Evolutionary conservation across 768 basidiomycete species (phyloP).

Genomic region (Panaeolus papilionaceus): DNA sequence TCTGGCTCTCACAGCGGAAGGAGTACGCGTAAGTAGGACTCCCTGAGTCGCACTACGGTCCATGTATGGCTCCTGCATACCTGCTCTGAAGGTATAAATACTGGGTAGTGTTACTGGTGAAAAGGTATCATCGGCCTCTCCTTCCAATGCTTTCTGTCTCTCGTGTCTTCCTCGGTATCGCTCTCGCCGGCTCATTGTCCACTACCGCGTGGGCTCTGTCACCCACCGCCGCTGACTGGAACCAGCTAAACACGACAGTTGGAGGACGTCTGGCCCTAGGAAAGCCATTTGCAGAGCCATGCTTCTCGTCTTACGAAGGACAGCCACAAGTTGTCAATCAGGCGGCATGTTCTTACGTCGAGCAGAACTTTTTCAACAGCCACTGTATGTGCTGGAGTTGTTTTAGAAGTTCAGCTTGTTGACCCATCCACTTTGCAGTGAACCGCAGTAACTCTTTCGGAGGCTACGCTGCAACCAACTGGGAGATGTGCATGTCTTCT

Average conservation of each 20-base stretch:
- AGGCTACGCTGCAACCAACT: conserved; percentile 26
- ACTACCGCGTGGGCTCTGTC: background rate
- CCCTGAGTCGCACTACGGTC: too few relatives aligned
- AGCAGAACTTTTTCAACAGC: conserved; percentile 24
- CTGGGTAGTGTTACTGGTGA: background rate
- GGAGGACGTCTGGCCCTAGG: conserved; percentile 22
- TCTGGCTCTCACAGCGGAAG: too few relatives aligned
- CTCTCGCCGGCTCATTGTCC: background rate
- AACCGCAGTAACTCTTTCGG: conserved; percentile 20
- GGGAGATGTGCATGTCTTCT: conserved; percentile 29
- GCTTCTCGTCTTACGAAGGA: conserved; percentile 22
- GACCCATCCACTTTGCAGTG: conserved; percentile 3
- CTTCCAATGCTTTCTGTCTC: background rate
- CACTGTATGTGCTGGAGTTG: conserved; percentile 19
- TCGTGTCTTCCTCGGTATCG: background rate
- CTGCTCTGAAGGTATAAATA: background rate
- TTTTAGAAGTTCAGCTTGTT: background rate
- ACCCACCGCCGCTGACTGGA: conserved; percentile 6
- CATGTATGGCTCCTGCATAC: too few relatives aligned
- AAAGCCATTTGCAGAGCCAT: conserved; percentile 24
- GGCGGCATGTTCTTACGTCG: conserved; percentile 21
- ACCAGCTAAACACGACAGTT: conserved; percentile 19
- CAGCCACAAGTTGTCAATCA: conserved; percentile 3
- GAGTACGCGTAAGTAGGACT: too few relatives aligned
- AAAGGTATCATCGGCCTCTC: background rate